Evolutionary conservation across 73 alveolate species (phyloP).

Genomic region (Paramecium primaurelia): DNA sequence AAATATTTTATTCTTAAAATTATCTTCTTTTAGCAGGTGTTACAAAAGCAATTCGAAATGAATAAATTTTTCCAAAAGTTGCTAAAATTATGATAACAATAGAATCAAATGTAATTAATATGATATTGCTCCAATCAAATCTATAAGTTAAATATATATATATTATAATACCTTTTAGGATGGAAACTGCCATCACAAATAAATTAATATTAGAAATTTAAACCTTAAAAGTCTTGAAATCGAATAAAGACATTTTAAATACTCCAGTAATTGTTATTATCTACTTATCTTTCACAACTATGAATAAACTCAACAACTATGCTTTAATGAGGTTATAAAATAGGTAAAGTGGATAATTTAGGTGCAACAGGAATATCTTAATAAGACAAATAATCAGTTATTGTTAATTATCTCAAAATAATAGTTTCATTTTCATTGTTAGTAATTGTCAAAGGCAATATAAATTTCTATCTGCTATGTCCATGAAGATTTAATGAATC

Average conservation of each 20-base stretch:
- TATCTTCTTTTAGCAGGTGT: neutral
- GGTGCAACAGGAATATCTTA: constrained; percentile 12
- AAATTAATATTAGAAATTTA: constrained; percentile 24
- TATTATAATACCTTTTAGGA: neutral
- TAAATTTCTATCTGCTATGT: neutral
- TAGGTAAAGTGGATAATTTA: neutral
- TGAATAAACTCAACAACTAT: neutral
- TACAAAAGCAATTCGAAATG: neutral
- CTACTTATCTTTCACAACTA: neutral
- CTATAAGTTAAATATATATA: neutral
- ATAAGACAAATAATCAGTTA: constrained; percentile 2
- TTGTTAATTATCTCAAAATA: neutral
- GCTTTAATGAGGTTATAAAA: neutral
- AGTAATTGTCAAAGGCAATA: neutral
- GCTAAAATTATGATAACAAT: neutral
- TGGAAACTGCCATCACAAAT: constrained; percentile 5
- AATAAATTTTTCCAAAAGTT: constrained; percentile 2
- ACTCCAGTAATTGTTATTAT: constrained; percentile 11
- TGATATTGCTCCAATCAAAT: constrained; percentile 42
- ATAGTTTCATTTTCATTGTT: neutral
- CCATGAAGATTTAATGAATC: neutral
- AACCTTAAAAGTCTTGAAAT: neutral
- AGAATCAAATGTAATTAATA: neutral
- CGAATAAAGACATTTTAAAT: neutral
- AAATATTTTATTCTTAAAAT: neutral